Conservation (phyloP, 1,139 yeast genomes). For the Kodamaea plutei region DNA sequence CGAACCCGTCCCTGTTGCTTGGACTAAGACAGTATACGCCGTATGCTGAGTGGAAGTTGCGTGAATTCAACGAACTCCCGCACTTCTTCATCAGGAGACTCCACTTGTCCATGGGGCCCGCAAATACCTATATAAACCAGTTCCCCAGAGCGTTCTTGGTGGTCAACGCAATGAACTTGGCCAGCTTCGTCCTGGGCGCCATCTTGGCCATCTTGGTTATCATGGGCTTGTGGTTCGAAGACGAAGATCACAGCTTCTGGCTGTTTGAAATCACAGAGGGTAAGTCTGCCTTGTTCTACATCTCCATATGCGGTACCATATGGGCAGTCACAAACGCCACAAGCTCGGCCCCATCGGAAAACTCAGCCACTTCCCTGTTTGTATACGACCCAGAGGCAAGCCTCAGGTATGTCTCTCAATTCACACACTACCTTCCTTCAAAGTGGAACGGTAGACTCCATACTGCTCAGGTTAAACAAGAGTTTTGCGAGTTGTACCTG, state of each 20-base stretch:
- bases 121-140: conserved; percentile 80
- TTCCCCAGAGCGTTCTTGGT: conserved; percentile 77
- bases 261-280: conserved; percentile 85
- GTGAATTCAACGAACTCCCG: conserved; percentile 90
- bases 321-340: conserved; percentile 57
- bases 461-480: conserved; percentile 75
- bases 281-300: conserved; percentile 77
- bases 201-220: conserved; percentile 84
- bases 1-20: conserved; percentile 81
- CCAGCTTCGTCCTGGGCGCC: conserved; percentile 82
- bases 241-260: conserved; percentile 73
- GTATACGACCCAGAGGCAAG: conserved; percentile 90
- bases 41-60: conserved; percentile 88
- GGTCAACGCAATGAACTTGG: conserved; percentile 52
- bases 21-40: conserved; percentile 86
- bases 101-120: conserved; percentile 72
- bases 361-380: conserved; percentile 19
- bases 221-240: conserved; percentile 75
- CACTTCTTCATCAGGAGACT: conserved; percentile 81
- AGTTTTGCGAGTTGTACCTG: conserved; percentile 76
- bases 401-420: conserved; percentile 70
- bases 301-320: conserved; percentile 78
- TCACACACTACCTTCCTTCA: conserved; percentile 84
- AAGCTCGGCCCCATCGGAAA: conserved; percentile 25
- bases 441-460: conserved; percentile 85